Evolutionary conservation across 2,329 filamentous ascomycete species (phyloP).

Genomic region (Aspergillus sp.): DNA sequence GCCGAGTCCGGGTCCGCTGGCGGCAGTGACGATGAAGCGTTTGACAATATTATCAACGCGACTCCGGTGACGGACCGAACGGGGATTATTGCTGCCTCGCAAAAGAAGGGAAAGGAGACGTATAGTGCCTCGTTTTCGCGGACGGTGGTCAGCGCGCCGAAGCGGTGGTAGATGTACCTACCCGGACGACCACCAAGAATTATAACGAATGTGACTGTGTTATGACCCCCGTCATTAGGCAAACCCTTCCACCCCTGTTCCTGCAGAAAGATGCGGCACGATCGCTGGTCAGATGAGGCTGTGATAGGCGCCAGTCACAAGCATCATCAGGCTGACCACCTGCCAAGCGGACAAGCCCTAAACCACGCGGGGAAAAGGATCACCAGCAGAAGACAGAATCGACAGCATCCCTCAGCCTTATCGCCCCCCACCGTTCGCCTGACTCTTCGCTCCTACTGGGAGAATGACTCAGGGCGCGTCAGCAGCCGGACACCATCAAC

Average conservation of each 20-base stretch:
- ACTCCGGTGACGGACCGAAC: conserved; percentile 85
- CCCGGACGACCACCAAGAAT: not conserved
- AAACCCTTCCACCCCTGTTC: not conserved
- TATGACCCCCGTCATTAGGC: not conserved
- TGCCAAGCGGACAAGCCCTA: conserved; percentile 2
- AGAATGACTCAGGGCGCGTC: conserved; percentile 17
- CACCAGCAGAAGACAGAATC: not conserved
- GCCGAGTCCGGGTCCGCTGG: conserved; percentile 69
- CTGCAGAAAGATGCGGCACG: not conserved
- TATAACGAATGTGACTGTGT: not conserved
- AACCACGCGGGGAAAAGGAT: not conserved
- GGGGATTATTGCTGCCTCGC: conserved; percentile 65
- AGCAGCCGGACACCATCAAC: conserved; percentile 3
- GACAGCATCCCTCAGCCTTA: conserved; percentile 6
- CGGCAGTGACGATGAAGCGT: conserved; percentile 65
- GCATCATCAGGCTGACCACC: not conserved
- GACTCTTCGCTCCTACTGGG: conserved; percentile 10
- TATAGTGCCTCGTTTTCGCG: conserved; percentile 51
- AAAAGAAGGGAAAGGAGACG: conserved; percentile 51
- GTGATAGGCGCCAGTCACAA: not conserved
- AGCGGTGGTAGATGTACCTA: conserved; percentile 38
- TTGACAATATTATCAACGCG: conserved; percentile 90
- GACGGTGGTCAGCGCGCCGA: conserved; percentile 48
- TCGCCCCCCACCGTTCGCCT: conserved; percentile 12
- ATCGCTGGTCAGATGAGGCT: not conserved